Conservation (phyloP, 306 rosid species). For the Cicer yamashitae region DNA sequence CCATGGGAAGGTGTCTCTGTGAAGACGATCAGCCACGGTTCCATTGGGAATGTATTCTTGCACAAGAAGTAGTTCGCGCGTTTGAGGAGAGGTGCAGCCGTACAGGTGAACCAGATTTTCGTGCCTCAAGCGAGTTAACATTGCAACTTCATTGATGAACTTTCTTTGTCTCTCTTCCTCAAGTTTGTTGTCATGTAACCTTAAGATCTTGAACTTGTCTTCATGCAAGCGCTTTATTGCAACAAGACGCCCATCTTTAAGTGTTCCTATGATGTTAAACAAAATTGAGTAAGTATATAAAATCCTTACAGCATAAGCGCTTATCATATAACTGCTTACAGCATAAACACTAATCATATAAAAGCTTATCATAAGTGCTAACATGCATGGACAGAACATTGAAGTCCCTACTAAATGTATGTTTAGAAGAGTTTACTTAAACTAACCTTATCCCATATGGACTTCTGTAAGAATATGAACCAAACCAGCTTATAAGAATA, state of each 20-base stretch:
- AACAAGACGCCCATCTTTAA: constrained; percentile 42
- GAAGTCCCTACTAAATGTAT: background rate
- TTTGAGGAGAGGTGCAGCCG: constrained; percentile 69
- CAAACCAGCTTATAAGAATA: background rate
- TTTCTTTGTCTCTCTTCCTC: constrained; percentile 22
- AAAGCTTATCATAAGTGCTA: no score
- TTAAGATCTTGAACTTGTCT: constrained; percentile 39
- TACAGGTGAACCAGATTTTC: constrained; percentile 68
- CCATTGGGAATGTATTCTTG: constrained; percentile 73
- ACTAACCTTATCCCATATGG: background rate
- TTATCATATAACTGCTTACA: no score
- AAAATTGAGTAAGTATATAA: background rate
- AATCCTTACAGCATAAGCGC: no score
- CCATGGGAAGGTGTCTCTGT: constrained; percentile 53
- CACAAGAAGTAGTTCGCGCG: constrained; percentile 68
- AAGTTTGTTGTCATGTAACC: constrained; percentile 41
- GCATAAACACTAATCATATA: no score
- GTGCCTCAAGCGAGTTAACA: constrained; percentile 61
- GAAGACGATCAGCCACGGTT: constrained; percentile 63
- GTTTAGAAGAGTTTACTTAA: background rate
- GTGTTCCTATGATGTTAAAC: constrained; percentile 34
- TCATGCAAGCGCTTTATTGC: constrained; percentile 48
- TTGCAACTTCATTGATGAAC: constrained; percentile 62
- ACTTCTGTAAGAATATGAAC: background rate
- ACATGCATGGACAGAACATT: background rate